Evolutionary conservation across 495 filamentous ascomycete species (phyloP), one percentile per base, ranked within the genome.

Genomic region (Gamarada debralockiae): DNA sequence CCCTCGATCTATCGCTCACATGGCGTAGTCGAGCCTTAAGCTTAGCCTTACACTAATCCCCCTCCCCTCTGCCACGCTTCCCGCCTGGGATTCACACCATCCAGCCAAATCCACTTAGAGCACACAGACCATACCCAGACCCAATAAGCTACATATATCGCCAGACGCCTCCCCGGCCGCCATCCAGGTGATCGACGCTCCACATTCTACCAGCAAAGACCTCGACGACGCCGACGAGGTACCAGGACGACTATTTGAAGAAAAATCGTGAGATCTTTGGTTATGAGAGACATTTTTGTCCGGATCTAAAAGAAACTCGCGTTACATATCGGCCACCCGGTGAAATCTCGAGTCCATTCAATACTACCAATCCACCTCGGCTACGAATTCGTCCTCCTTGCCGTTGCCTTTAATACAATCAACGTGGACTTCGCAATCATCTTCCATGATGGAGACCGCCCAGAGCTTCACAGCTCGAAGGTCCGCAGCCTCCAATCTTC

Each of bases 401-500:
- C 27, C 8, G 14, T 27, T 20, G 34, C 8, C 24, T 27, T n/a
- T n/a, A 31, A 56, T 40, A 63, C 57, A 53, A 36, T 53, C 59
- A 58, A 48, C 61, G 54, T 56, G 55, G 56, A 55, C 52, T 47
- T 63, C 56, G 42, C 53, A 53, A 44, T 48, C 27, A 44, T 46
- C 27, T 47, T 56, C 43, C 51, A 60, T 66, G 27, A 65, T 65
- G 62, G 62, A 65, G 33, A 59, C 65, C 40, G 64, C 70, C 29
- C 70, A 75, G 58, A 75, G 79, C 48, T 70, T 84, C 55, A 80
- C 76, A 34, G 69, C 76, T 41, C 75, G 85, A 39, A 77, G 84
- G 51, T 75, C 80, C 20, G 83, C 75, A 4, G 80, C 84, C 1
- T 78, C 75, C 15, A 73, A 73, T 43, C 71, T 88, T 34, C 81